These are phyloP conservation scores for Gossypium schwendimanii DNA, from an alignment of 441 rosid species.

Conservation along the genomic window DNA sequence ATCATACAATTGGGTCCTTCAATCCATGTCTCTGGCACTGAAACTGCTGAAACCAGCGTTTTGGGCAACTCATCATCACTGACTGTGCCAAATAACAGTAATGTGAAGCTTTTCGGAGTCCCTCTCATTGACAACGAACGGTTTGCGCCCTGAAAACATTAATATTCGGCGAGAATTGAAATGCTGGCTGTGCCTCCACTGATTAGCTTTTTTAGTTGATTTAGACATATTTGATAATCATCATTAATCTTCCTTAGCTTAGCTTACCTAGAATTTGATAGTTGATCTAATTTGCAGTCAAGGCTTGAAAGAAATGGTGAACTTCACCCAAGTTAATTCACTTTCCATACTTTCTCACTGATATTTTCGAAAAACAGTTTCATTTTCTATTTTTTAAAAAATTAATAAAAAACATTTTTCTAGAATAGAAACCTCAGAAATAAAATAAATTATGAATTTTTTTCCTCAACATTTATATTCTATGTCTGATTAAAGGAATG, in stretches of 20 bases:
- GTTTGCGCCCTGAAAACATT: slow-evolving; percentile 31
- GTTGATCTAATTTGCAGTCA: neutral
- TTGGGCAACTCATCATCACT: slow-evolving; percentile 2
- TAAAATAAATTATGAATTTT: too few relatives aligned
- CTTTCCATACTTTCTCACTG: neutral
- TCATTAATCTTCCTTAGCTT: neutral
- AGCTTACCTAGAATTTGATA: neutral
- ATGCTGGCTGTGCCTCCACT: neutral
- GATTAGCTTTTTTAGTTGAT: neutral
- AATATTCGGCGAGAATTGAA: slow-evolving; percentile 13
- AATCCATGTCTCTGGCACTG: neutral
- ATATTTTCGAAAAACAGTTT: too few relatives aligned
- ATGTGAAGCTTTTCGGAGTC: slow-evolving; percentile 50
- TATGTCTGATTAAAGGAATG: neutral
- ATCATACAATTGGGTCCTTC: slow-evolving; percentile 23
- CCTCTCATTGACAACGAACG: slow-evolving; percentile 42
- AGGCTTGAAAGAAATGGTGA: neutral
- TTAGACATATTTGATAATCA: neutral
- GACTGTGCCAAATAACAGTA: slow-evolving; percentile 12
- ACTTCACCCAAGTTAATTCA: neutral
- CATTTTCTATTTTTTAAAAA: too few relatives aligned
- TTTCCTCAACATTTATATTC: neutral
- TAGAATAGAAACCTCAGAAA: too few relatives aligned
- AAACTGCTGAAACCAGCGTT: neutral
- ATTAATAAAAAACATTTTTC: too few relatives aligned